phyloP scores from a whole-genome alignment of 345 rosid genomes.

The Limnanthes douglasii region DNA sequence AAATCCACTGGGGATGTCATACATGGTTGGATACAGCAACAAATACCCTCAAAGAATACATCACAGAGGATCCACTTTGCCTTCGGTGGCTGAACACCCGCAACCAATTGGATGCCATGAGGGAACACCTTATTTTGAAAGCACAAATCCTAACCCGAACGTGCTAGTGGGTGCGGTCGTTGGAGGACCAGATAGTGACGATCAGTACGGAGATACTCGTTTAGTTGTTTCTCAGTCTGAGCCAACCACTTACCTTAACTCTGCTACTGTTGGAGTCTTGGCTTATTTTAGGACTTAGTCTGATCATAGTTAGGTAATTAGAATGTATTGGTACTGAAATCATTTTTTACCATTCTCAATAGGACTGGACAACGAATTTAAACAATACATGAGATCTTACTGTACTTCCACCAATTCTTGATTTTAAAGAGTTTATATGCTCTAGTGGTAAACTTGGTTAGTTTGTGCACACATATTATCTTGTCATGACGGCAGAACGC shows the following conservation, averaged over 20 bases:
- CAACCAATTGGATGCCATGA: background rate
- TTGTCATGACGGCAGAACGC: too few relatives aligned
- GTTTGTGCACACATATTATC: too few relatives aligned
- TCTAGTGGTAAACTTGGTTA: too few relatives aligned
- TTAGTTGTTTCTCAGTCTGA: slow-evolving; percentile 14
- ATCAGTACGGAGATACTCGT: slow-evolving; percentile 13
- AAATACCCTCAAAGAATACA: slow-evolving; percentile 11
- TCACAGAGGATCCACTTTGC: slow-evolving; percentile 12
- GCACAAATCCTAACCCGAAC: slow-evolving; percentile 10
- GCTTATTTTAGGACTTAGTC: too few relatives aligned
- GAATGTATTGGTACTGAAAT: too few relatives aligned
- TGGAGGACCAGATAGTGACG: slow-evolving; percentile 18
- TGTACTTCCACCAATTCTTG: too few relatives aligned
- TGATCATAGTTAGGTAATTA: too few relatives aligned
- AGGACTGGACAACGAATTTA: too few relatives aligned
- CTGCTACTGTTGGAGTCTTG: slow-evolving; percentile 12
- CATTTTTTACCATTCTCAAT: too few relatives aligned
- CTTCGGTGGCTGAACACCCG: background rate
- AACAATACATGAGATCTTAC: too few relatives aligned
- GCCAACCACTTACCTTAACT: background rate
- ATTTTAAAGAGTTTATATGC: too few relatives aligned
- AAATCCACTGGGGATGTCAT: slow-evolving; percentile 12
- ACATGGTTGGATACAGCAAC: slow-evolving; percentile 17
- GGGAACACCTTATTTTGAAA: background rate
- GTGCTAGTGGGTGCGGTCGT: slow-evolving; percentile 11